Base-by-base conservation (phyloP, 805 yeast genomes). In the Candida namnaoensis region DNA sequence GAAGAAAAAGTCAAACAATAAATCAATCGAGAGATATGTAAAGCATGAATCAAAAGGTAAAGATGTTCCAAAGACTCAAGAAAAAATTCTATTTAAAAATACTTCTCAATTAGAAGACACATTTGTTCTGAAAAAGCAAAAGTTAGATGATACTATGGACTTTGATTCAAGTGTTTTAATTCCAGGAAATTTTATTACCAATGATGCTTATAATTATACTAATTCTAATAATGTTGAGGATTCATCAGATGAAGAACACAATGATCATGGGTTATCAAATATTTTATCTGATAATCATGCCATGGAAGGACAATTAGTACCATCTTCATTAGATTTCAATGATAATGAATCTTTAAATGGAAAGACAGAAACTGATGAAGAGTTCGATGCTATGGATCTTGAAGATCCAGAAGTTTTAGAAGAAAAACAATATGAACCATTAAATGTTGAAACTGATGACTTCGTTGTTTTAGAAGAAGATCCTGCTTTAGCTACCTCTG, bases 351-450 rank as follows among this genome's bases (percentile, higher is more conserved):
- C 57, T 1, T 44, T 51, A 13, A 44, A 34, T 19, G 19, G 19
- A 19, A 19, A 19, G 19, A 3, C 19, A 19, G 19, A 19, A 13
- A 43, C 41, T 10, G 48, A 48, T n/a, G 54, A 50, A 4, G 57
- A 49, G 8, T 47, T 45, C n/a, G 45, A 49, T 9, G 42, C 19
- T 14, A 36, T 40, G 34, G 42, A 41, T 35, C 39, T 41, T 10
- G 52, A 42, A 12, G 47, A 53, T 35, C 34, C 40, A 7, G 72
- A 69, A 3, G 56, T 78, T 19, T 68, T 81, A 7, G 67, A 72
- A 38, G 85, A 80, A 48, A 81, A 77, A 50, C 82, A 78, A 3
- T 84, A 75, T 54, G 93, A 84, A 57, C 91, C 91, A 0, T 49
- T 50, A n/a, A 76, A 77, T 44, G 61, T 72, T 13, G 64, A 63